Conservation (phyloP, 2,329 filamentous ascomycete genomes). For the Penicillium aurantiogriseum region DNA sequence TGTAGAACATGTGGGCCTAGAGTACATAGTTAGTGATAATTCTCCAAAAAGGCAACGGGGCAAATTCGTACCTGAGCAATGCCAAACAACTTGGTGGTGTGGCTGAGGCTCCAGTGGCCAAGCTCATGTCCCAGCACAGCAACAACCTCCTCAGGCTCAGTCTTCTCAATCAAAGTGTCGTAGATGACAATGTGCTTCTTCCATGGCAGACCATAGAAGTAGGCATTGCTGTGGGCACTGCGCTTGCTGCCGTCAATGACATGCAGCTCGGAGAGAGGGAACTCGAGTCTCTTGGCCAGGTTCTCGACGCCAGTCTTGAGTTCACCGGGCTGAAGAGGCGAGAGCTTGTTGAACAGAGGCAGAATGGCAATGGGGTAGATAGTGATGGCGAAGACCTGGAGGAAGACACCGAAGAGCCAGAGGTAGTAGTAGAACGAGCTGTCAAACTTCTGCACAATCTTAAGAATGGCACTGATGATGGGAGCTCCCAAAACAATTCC, state of each 20-base stretch:
- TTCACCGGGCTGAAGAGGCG: slow-evolving; percentile 79
- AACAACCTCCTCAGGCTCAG: slow-evolving; percentile 84
- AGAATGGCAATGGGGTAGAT: slow-evolving; percentile 94
- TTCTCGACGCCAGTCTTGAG: slow-evolving; percentile 86
- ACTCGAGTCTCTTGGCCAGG: slow-evolving; percentile 78
- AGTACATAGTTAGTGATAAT: slow-evolving; percentile 3
- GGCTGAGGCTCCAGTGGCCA: slow-evolving; percentile 93
- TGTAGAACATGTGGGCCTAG: slow-evolving; percentile 89
- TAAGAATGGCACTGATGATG: slow-evolving; percentile 85
- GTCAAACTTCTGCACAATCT: slow-evolving; percentile 92
- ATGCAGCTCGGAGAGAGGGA: slow-evolving; percentile 88
- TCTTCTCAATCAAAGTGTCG: slow-evolving; percentile 96
- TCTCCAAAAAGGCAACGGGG: not conserved
- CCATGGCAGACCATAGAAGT: slow-evolving; percentile 97
- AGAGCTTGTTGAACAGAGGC: slow-evolving; percentile 97
- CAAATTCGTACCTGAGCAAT: slow-evolving; percentile 70
- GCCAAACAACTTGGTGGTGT: slow-evolving; percentile 86
- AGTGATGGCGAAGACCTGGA: slow-evolving; percentile 93
- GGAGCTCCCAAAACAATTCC: slow-evolving; percentile 78
- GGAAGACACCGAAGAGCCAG: slow-evolving; percentile 84
- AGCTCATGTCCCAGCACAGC: slow-evolving; percentile 94
- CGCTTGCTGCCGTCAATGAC: slow-evolving; percentile 93
- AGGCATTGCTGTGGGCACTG: slow-evolving; percentile 84
- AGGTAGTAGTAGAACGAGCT: slow-evolving; percentile 97
- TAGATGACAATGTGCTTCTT: slow-evolving; percentile 99